A percentile compares a stretch with the other conserved stretches of the same genome.
Conservation (phyloP, 352 stramenopile species). For the Phytopythium boreale region DNA sequence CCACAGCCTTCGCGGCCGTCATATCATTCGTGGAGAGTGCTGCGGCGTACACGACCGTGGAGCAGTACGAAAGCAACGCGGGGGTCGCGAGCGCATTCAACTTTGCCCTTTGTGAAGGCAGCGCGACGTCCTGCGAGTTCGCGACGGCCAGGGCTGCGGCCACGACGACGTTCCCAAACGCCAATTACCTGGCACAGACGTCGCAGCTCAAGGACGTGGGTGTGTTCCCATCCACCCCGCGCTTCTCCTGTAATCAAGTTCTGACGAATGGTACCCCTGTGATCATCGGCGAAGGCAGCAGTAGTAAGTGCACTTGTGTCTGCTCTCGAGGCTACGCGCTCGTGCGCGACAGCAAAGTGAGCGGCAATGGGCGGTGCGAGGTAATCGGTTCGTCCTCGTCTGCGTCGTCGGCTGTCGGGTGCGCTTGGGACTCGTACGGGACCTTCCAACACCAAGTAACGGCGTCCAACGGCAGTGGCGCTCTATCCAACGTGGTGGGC, state of each 20-base stretch:
- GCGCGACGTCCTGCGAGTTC: background rate
- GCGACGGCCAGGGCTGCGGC: background rate
- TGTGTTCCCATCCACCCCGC: conserved; percentile 28
- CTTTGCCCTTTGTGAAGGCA: conserved; percentile 30
- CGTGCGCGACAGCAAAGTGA: background rate
- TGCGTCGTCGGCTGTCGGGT: background rate
- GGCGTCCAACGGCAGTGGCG: background rate
- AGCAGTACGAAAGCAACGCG: conserved; percentile 24
- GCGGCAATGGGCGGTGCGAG: background rate
- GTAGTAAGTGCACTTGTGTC: conserved; percentile 1
- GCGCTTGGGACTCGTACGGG: conserved; percentile 8
- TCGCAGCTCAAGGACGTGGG: conserved; percentile 46
- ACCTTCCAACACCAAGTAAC: conserved; percentile 3
- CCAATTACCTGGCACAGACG: conserved; percentile 25
- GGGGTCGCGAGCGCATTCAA: conserved; percentile 34
- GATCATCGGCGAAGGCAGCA: background rate
- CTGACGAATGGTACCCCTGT: background rate
- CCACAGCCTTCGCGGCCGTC: conserved; percentile 17
- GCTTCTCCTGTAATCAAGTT: conserved; percentile 38
- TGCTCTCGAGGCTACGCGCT: conserved; percentile 2
- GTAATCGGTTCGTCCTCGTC: background rate
- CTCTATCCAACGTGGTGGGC: background rate
- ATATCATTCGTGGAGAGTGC: conserved; percentile 39
- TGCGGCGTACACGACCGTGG: conserved; percentile 29
- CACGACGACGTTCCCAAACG: conserved; percentile 27